Evolutionary conservation across 192 early-diverging fungal genomes (phyloP).

Genomic region (Coemansia sp.): DNA sequence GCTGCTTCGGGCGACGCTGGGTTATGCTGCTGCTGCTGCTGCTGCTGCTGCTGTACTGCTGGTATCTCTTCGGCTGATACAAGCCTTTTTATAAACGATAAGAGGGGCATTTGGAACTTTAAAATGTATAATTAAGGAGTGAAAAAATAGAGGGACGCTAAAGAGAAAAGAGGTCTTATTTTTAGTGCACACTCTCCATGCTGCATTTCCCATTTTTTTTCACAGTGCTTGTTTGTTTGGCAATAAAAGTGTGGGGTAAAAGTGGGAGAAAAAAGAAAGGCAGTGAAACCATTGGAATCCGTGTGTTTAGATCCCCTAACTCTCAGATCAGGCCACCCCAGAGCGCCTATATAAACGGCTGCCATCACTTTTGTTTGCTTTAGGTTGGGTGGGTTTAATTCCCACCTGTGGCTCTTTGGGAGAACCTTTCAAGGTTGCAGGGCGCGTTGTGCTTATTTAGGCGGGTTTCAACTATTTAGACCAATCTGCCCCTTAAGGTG

Average conservation of each 20-base stretch:
- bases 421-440: slow-evolving; percentile 12
- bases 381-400: slow-evolving; percentile 23
- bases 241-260: neutral
- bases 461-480: neutral
- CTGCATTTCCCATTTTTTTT: neutral
- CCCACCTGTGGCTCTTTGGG: slow-evolving; percentile 28
- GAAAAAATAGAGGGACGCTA: neutral
- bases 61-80: slow-evolving; percentile 3
- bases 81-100: slow-evolving; percentile 24
- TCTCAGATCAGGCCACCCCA: neutral
- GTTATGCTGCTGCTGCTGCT: too few relatives aligned
- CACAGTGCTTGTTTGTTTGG: too few relatives aligned
- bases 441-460: slow-evolving; percentile 11
- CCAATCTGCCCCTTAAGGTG: too few relatives aligned
- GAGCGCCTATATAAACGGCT: neutral
- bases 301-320: slow-evolving; percentile 6
- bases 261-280: neutral
- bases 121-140: slow-evolving; percentile 1
- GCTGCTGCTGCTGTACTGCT: slow-evolving; percentile 10
- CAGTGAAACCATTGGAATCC: neutral
- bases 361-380: neutral
- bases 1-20: neutral
- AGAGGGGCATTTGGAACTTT: slow-evolving; percentile 11
- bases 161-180: neutral
- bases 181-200: neutral